phyloP scores from a whole-genome alignment of 148 eudicot species.

The Cornus suecica region DNA sequence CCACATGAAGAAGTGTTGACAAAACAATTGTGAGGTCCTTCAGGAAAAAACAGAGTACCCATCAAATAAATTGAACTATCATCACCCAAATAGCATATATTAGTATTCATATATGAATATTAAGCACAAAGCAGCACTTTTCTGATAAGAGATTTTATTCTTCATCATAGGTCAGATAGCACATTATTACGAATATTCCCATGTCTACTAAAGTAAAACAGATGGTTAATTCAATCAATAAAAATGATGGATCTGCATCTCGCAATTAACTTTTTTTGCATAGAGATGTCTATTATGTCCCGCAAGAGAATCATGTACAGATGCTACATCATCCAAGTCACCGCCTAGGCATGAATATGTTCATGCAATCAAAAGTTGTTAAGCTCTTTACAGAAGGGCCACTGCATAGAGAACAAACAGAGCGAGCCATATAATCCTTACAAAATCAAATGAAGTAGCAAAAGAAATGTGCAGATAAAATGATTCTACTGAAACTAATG shows the following conservation, averaged over 20 bases:
- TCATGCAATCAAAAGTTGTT: not conserved
- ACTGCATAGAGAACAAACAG: no score
- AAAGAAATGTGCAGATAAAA: not conserved
- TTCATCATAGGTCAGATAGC: not conserved
- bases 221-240: not conserved
- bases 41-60: conserved; percentile 25
- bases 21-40: conserved; percentile 86
- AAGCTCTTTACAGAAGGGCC: no score
- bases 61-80: conserved; percentile 9
- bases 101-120: not conserved
- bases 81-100: not conserved
- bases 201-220: not conserved
- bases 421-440: no score
- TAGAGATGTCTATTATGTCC: not conserved
- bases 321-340: not conserved
- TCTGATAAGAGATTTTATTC: not conserved
- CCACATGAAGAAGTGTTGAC: conserved; percentile 90
- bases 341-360: no score
- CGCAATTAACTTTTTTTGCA: not conserved
- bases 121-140: not conserved
- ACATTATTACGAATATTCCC: not conserved
- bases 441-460: not conserved
- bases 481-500: not conserved
- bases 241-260: not conserved
- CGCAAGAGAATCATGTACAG: not conserved